Base-by-base conservation (phyloP, 192 early-diverging fungal genomes). In the Backusella tarrabulga region DNA sequence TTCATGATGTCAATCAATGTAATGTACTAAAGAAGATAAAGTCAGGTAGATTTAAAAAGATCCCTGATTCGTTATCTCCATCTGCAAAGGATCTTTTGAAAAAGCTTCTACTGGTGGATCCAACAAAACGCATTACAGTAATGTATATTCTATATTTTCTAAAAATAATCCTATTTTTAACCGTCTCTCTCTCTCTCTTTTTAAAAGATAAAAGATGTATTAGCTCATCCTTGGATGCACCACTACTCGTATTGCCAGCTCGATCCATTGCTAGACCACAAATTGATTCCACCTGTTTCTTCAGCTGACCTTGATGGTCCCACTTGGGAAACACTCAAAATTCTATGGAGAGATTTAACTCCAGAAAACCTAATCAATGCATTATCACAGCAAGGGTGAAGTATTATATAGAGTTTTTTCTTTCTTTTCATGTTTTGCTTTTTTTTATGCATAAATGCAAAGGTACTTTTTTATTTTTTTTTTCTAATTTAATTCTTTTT, bases 41-140 rank as follows among this genome's bases (percentile, higher is more conserved):
- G 68, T 91, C 91, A 73, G 91, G 92, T 14, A 76, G 80, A 54
- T 94, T 88, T 74, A 81, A 41, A 29, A 46, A 83, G 15, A 93
- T 95, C 52, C 93, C 95, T 4, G 88, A 92, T 6, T 83, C 89
- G 73, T 83, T 96, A 76, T 87, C 86, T 69, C 34, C 84, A 9
- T 74, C 81, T n/a, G 92, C 92, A 0, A 87, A 86, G 56, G 90
- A 93, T 77, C 76, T 96, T 77, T 83, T 95, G 40, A 79, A 79
- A 60, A 83, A 86, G 69, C 95, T 95, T 89, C 79, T 96, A 32
- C 88, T 90, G 17, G 90, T 93, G 12, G 89, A 95, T 72, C 94
- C 95, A 17, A 78, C 77, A 41, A 77, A 88, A 46, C 88, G 92
- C 6, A 83, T 83, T 42, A 80, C 68, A 23, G 83, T 90, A 52